phyloP scores from a whole-genome alignment of 768 basidiomycete species.

The Auriscalpium microsporum region DNA sequence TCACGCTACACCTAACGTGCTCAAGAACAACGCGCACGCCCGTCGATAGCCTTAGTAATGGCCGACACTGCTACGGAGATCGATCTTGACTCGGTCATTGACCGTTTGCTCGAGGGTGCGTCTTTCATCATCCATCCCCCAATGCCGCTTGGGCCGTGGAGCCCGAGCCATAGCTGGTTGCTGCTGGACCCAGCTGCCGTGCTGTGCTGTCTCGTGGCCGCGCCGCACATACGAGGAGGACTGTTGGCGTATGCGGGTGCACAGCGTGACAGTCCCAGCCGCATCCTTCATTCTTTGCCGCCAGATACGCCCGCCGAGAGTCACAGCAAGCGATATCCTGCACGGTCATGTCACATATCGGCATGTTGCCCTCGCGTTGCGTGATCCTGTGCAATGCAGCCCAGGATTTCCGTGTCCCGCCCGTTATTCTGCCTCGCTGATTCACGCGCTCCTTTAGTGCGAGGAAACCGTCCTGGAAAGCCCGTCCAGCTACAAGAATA shows the following conservation, averaged over 20 bases:
- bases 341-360: neutral
- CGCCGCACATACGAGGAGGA: neutral
- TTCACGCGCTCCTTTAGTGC: constrained; percentile 44
- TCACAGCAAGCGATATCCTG: neutral
- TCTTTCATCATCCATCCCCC: constrained; percentile 12
- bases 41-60: constrained; percentile 31
- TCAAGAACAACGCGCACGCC: neutral
- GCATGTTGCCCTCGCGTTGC: neutral
- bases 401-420: no score
- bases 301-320: neutral
- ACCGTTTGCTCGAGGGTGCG: constrained; percentile 95
- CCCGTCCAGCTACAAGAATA: constrained; percentile 97
- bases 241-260: neutral
- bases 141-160: neutral
- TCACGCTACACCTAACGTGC: neutral
- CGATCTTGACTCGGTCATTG: constrained; percentile 99
- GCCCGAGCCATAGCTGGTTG: no score
- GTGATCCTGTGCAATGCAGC: neutral
- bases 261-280: neutral
- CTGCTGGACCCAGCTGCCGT: neutral
- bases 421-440: neutral
- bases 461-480: constrained; percentile 97
- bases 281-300: neutral
- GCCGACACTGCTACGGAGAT: constrained; percentile 84
- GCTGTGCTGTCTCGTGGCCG: neutral